These are phyloP conservation scores for Trypanosoma grayi DNA, from an alignment of 208 protist genomes.

Conservation along the genomic window DNA sequence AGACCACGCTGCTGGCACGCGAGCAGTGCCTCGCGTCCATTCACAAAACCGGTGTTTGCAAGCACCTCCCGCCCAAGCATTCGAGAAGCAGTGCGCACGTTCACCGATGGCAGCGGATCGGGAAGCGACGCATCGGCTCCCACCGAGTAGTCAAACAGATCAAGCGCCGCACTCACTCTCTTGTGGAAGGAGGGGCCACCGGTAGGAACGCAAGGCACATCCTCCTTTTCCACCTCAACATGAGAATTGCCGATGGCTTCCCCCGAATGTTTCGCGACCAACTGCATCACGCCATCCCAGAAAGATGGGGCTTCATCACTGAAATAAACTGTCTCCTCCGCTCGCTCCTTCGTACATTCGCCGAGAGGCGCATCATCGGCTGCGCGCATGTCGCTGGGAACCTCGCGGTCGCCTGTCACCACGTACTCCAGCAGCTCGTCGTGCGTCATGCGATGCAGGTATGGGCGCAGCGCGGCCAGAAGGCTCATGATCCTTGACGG, in stretches of 20 bases:
- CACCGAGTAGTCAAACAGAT: slow-evolving; percentile 76
- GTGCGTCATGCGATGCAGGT: slow-evolving; percentile 45
- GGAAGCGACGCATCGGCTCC: slow-evolving; percentile 53
- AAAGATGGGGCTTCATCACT: slow-evolving; percentile 20
- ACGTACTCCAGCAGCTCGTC: slow-evolving; percentile 80
- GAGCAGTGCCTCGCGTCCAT: slow-evolving; percentile 43
- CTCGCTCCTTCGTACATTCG: not conserved
- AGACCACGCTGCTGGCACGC: slow-evolving; percentile 41
- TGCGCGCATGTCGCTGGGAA: slow-evolving; percentile 69
- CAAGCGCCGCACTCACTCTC: slow-evolving; percentile 46
- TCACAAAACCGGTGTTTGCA: slow-evolving; percentile 31
- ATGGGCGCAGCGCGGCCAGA: slow-evolving; percentile 27
- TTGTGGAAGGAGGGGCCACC: slow-evolving; percentile 59
- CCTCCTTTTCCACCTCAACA: slow-evolving; percentile 21
- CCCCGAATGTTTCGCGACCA: not conserved
- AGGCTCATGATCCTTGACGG: slow-evolving; percentile 45
- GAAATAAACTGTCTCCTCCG: slow-evolving; percentile 12
- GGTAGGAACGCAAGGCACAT: not conserved
- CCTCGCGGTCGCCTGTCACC: slow-evolving; percentile 53
- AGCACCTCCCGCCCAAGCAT: slow-evolving; percentile 30
- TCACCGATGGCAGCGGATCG: slow-evolving; percentile 40
- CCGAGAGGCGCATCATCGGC: slow-evolving; percentile 1
- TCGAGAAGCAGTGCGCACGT: slow-evolving; percentile 28
- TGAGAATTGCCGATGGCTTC: slow-evolving; percentile 24
- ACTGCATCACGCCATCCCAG: slow-evolving; percentile 31